Conservation (phyloP, 371 early-diverging fungal species). For the Batkoa obscura region DNA sequence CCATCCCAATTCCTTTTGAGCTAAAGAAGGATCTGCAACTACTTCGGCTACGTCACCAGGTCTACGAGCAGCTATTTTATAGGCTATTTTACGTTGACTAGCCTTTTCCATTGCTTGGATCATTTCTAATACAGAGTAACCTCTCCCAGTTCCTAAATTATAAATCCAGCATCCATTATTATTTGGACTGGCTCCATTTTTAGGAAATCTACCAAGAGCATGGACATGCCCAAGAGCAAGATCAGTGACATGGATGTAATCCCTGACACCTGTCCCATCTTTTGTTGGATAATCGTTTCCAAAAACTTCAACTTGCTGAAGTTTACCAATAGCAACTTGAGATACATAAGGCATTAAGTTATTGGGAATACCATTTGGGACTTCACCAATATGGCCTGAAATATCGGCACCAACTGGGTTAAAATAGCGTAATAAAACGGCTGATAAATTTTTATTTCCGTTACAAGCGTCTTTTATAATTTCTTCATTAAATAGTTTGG, state of each 20-base stretch:
- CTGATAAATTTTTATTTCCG: conserved; percentile 35
- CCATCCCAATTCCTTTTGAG: conserved; percentile 56
- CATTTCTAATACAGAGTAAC: conserved; percentile 76
- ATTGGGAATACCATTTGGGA: conserved; percentile 63
- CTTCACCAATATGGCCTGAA: conserved; percentile 73
- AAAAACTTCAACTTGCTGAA: conserved; percentile 48
- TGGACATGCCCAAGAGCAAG: conserved; percentile 68
- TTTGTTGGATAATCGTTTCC: conserved; percentile 67
- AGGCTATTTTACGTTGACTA: conserved; percentile 42
- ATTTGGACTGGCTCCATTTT: conserved; percentile 4
- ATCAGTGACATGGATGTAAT: conserved; percentile 82
- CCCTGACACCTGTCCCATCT: conserved; percentile 78
- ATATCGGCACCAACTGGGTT: conserved; percentile 82
- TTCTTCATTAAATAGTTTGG: conserved; percentile 65
- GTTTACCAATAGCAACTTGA: conserved; percentile 56
- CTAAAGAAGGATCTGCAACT: conserved; percentile 54
- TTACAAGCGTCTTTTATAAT: conserved; percentile 45
- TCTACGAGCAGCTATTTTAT: conserved; percentile 38
- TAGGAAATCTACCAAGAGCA: conserved; percentile 45
- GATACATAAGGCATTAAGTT: conserved; percentile 78
- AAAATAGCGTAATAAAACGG: conserved; percentile 62
- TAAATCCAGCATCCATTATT: conserved; percentile 36
- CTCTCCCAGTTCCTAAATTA: conserved; percentile 77
- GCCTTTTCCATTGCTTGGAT: conserved; percentile 52
- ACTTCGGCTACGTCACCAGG: conserved; percentile 68